Conservation (phyloP, 768 basidiomycete species). For the Tulasnella sp. region DNA sequence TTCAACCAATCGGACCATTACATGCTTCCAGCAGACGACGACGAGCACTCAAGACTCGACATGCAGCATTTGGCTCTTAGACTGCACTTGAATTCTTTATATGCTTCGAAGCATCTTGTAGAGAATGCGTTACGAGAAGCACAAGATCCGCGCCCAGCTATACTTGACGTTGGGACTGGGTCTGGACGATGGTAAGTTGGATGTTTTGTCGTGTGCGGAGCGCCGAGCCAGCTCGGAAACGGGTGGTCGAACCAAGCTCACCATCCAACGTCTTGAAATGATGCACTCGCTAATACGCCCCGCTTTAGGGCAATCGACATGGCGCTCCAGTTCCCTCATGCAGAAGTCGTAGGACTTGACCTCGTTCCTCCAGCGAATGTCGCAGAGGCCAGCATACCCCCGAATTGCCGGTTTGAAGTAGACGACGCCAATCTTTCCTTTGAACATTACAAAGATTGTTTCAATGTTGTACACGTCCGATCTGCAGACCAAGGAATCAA, state of each 20-base stretch:
- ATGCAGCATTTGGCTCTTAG: conserved; percentile 18
- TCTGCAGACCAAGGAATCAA: conserved; percentile 27
- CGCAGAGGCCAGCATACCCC: neutral
- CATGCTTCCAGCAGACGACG: conserved; percentile 25
- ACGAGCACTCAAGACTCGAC: conserved; percentile 24
- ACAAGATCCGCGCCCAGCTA: neutral
- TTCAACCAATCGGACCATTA: conserved; percentile 23
- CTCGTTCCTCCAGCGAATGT: conserved; percentile 23
- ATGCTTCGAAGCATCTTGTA: conserved; percentile 7
- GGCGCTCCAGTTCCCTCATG: conserved; percentile 30
- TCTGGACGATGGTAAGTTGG: conserved; percentile 22
- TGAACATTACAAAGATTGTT: conserved; percentile 21
- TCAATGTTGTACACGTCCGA: conserved; percentile 31
- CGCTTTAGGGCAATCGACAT: conserved; percentile 29
- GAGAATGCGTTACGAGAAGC: conserved; percentile 3
- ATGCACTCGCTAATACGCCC: neutral
- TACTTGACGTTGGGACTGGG: conserved; percentile 24
- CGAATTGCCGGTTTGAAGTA: conserved; percentile 25
- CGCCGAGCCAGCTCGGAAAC: too few relatives aligned
- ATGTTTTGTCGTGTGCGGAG: too few relatives aligned
- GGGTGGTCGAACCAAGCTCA: too few relatives aligned
- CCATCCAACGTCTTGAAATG: neutral
- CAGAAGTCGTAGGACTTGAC: conserved; percentile 31
- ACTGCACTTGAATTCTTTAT: conserved; percentile 20
- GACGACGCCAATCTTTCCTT: conserved; percentile 28